Evolutionary conservation across 1,139 yeast genomes (phyloP), one percentile per base, ranked within the genome.

Genomic region (Pichia sp.): DNA sequence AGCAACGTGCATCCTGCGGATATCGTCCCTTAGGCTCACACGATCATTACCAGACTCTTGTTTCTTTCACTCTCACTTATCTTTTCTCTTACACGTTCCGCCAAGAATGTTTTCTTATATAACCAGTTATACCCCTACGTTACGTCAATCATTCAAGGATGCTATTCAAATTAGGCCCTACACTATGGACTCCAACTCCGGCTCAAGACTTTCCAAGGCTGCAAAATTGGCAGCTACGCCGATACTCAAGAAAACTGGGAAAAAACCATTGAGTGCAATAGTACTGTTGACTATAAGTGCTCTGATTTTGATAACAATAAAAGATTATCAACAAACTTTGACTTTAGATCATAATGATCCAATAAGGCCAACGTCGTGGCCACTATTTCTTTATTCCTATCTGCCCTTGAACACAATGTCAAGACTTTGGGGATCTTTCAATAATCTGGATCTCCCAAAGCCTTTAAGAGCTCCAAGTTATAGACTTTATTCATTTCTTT

Each of bases 371-470:
- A 78, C 82, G 52, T 82, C 93, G 20, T 86, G 96, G 96, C 79
- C 83, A 35, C 76, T 89, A 44, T 88, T 85, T 55, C 84, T 93
- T 20, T 89, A 91, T 61, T 79, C 89, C 5, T 83, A 96, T 2
- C 69, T 93, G 33, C 99, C 99, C 1, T 71, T 93, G 56, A 88
- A 91, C 57, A 85, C 96, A 5, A 71, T 88, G 38, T 88, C 96
- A 1, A 73, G 98, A 46, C 65, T 89, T 38, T 93, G 99, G 99
- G 99, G 99, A 23, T 77, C 76, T 52, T 75, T 91, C 47, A 91
- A 93, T 60, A 80, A 81, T 43, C 72, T 89, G 38, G 79, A 78
- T 36, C 69, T 93, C 49, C 99, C 99, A 0, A 73, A 79, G 15
- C 86, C 96, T 94, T 60, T 91, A 52, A 74, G 99, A 54, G 77